Percentiles rank a stretch among this genome's conserved stretches.
Conservation (phyloP, 108 stramenopile genomes). For the Cyclotella choctawhatcheeana region DNA sequence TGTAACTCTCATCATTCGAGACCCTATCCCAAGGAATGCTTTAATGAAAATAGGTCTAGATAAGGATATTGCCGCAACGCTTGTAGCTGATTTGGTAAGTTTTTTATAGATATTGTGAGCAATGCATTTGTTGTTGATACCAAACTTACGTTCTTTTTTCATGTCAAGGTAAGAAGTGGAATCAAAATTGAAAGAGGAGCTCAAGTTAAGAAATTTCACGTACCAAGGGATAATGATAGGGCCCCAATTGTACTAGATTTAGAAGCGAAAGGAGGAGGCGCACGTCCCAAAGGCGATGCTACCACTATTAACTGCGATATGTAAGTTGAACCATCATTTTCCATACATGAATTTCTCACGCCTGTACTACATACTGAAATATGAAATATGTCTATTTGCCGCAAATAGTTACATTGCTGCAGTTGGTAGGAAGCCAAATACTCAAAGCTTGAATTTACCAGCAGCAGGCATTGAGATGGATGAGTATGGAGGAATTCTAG, state of each 20-base stretch:
- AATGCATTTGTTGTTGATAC: not conserved
- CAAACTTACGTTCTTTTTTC: not conserved
- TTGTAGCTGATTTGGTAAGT: constrained; percentile 50
- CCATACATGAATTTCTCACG: no score
- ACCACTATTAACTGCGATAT: constrained; percentile 68
- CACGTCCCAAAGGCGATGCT: constrained; percentile 36
- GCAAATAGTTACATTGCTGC: constrained; percentile 80
- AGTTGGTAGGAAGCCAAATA: constrained; percentile 82
- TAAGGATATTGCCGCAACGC: constrained; percentile 63
- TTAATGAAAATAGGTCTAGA: constrained; percentile 86
- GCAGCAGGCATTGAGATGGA: constrained; percentile 75
- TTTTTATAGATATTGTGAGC: not conserved
- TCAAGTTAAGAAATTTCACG: constrained; percentile 64
- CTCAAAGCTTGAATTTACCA: constrained; percentile 63
- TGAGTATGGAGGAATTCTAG: constrained; percentile 71
- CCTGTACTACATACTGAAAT: not conserved
- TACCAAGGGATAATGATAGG: constrained; percentile 53
- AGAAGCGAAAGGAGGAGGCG: constrained; percentile 64
- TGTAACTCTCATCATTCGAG: constrained; percentile 81
- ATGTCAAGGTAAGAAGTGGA: constrained; percentile 55
- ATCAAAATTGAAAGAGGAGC: constrained; percentile 72
- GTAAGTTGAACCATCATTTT: not conserved
- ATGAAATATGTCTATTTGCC: no score
- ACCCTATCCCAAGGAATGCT: constrained; percentile 67
- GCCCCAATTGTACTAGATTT: constrained; percentile 65